Evolutionary conservation across 2,329 filamentous ascomycete genomes (phyloP).

Genomic region (Massarina eburnea): DNA sequence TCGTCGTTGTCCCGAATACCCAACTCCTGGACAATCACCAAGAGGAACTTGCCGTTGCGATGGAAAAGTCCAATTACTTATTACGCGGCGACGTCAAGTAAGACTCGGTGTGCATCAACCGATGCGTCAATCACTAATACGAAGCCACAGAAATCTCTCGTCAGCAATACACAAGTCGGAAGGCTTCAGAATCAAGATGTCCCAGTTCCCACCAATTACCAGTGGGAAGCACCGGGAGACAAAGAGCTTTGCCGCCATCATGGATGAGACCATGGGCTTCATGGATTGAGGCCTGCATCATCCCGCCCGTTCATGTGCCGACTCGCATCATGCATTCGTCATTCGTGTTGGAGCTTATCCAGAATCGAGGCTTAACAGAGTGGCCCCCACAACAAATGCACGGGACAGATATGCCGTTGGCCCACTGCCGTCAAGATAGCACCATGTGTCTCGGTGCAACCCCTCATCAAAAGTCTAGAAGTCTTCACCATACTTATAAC

Average conservation of each 20-base stretch:
- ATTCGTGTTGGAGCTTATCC: too few relatives aligned
- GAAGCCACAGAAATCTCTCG: conserved; percentile 46
- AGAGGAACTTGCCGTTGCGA: conserved; percentile 76
- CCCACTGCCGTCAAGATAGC: too few relatives aligned
- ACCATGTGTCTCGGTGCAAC: too few relatives aligned
- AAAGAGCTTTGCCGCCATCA: conserved; percentile 37
- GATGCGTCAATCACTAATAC: not conserved
- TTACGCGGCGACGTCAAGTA: conserved; percentile 70
- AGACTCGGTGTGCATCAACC: conserved; percentile 20
- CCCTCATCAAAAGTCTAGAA: too few relatives aligned
- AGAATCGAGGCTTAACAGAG: too few relatives aligned
- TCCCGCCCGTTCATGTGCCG: not conserved
- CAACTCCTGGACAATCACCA: conserved; percentile 88
- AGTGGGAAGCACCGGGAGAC: conserved; percentile 39
- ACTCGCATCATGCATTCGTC: too few relatives aligned
- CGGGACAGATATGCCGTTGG: too few relatives aligned
- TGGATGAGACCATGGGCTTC: conserved; percentile 41
- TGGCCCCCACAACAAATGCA: too few relatives aligned
- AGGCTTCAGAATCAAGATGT: conserved; percentile 33
- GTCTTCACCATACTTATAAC: too few relatives aligned
- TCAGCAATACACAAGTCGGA: conserved; percentile 54
- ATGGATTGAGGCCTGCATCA: conserved; percentile 22
- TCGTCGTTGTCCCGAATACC: conserved; percentile 90
- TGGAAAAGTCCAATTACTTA: conserved; percentile 74
- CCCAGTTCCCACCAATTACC: conserved; percentile 37